These are phyloP conservation scores for Boletus rubroflammeus DNA, from an alignment of 768 basidiomycete species.

Conservation along the genomic window DNA sequence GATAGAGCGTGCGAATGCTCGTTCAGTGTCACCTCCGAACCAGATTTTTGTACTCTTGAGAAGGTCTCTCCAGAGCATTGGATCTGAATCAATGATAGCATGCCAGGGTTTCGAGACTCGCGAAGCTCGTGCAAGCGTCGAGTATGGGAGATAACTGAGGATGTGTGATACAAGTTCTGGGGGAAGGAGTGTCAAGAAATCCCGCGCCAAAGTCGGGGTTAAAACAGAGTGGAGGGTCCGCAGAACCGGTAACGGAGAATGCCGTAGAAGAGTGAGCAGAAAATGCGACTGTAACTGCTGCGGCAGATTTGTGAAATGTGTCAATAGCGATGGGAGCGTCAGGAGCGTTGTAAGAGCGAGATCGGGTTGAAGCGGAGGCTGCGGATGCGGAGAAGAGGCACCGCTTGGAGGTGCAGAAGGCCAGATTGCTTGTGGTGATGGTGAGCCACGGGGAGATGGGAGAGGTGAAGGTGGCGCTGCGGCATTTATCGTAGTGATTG, in stretches of 20 bases:
- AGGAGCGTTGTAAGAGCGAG: constrained; percentile 78
- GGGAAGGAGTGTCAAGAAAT: constrained; percentile 90
- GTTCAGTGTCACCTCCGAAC: constrained; percentile 85
- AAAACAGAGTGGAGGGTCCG: constrained; percentile 87
- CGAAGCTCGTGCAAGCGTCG: constrained; percentile 80
- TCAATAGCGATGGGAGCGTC: constrained; percentile 77
- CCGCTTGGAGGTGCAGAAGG: constrained; percentile 81
- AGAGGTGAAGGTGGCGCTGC: constrained; percentile 83
- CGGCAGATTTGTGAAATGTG: constrained; percentile 78
- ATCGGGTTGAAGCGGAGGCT: constrained; percentile 77
- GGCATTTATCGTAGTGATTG: constrained; percentile 59
- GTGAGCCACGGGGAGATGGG: constrained; percentile 83
- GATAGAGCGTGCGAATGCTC: constrained; percentile 72
- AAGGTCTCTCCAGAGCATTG: constrained; percentile 85
- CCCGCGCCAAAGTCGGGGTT: constrained; percentile 86
- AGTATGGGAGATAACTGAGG: constrained; percentile 78
- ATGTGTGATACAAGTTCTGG: constrained; percentile 90
- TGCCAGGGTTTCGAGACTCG: constrained; percentile 89
- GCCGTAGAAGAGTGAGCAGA: constrained; percentile 86
- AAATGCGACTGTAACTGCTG: constrained; percentile 87
- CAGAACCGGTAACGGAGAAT: constrained; percentile 87
- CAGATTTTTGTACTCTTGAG: constrained; percentile 81
- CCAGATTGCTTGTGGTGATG: constrained; percentile 72
- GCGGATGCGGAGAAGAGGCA: constrained; percentile 64
- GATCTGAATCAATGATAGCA: constrained; percentile 87